phyloP scores from a whole-genome alignment of 352 stramenopile species.

The Pythium folliculosum region DNA sequence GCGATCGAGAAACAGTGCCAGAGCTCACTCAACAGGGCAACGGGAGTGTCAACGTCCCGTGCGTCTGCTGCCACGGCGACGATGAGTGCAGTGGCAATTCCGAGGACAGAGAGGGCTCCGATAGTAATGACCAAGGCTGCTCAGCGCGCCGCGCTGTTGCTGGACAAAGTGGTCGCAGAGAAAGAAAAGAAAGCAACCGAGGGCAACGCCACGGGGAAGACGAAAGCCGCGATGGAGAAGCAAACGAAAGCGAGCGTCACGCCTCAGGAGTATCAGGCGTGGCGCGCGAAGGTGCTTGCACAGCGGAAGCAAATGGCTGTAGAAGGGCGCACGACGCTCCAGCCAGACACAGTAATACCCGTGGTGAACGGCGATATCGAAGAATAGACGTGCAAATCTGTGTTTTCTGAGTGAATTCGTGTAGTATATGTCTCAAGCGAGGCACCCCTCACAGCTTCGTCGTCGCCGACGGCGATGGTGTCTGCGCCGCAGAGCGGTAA shows the following conservation, averaged over 20 bases:
- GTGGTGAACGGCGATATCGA: neutral
- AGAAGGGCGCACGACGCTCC: neutral
- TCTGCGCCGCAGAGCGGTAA: slow-evolving; percentile 41
- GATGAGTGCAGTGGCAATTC: neutral
- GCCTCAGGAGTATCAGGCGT: slow-evolving; percentile 21
- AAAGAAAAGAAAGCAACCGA: neutral
- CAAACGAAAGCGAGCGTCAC: neutral
- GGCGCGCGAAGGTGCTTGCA: slow-evolving; percentile 15
- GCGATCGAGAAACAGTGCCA: slow-evolving; percentile 55
- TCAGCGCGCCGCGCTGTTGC: slow-evolving; percentile 19
- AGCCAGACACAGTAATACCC: neutral
- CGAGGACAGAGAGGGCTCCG: neutral
- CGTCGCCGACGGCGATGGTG: neutral
- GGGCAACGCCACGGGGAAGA: neutral
- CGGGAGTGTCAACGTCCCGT: neutral
- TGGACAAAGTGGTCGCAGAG: slow-evolving; percentile 16
- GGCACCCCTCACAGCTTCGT: slow-evolving; percentile 30
- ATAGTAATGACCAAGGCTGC: slow-evolving; percentile 26
- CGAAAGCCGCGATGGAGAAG: neutral
- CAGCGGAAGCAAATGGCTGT: neutral
- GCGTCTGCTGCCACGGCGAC: neutral
- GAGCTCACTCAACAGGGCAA: slow-evolving; percentile 1
- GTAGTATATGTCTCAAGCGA: neutral
- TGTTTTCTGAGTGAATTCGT: neutral
- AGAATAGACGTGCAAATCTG: neutral